phyloP scores from a whole-genome alignment of 1,139 yeast species.

The Pichia norvegensis region DNA sequence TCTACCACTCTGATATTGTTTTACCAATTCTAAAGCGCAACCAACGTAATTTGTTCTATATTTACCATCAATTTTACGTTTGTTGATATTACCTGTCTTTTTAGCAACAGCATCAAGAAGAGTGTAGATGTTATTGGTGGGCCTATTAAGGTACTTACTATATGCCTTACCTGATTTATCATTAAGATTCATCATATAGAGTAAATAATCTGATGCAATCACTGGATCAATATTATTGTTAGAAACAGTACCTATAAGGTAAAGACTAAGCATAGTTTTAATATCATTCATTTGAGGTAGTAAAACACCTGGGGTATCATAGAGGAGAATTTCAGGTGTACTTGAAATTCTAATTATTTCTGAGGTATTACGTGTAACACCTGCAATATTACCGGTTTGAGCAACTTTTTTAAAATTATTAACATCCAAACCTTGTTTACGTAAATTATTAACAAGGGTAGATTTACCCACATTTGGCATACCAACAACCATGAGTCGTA shows the following conservation, averaged over 20 bases:
- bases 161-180: constrained; percentile 41
- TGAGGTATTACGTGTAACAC: constrained; percentile 77
- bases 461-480: constrained; percentile 99
- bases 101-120: constrained; percentile 51
- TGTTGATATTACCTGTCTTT: constrained; percentile 29
- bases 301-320: constrained; percentile 92
- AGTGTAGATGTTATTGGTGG: constrained; percentile 68
- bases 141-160: constrained; percentile 43
- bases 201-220: constrained; percentile 76
- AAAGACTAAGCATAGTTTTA: constrained; percentile 68
- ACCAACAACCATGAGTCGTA: constrained; percentile 71
- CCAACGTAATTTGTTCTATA: constrained; percentile 25
- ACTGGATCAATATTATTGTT: constrained; percentile 67
- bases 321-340: constrained; percentile 61
- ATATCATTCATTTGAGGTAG: constrained; percentile 63
- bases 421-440: constrained; percentile 43
- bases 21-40: constrained; percentile 62
- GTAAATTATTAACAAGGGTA: constrained; percentile 63
- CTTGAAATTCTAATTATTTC: constrained; percentile 60
- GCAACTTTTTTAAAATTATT: constrained; percentile 51
- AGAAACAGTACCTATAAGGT: constrained; percentile 74
- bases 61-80: constrained; percentile 30
- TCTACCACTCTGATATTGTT: constrained; percentile 58
- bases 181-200: constrained; percentile 65
- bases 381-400: constrained; percentile 80